A percentile compares a stretch with the other conserved stretches of the same genome.
phyloP scores from a whole-genome alignment of 306 rosid genomes.

The Cucurbita pepo region DNA sequence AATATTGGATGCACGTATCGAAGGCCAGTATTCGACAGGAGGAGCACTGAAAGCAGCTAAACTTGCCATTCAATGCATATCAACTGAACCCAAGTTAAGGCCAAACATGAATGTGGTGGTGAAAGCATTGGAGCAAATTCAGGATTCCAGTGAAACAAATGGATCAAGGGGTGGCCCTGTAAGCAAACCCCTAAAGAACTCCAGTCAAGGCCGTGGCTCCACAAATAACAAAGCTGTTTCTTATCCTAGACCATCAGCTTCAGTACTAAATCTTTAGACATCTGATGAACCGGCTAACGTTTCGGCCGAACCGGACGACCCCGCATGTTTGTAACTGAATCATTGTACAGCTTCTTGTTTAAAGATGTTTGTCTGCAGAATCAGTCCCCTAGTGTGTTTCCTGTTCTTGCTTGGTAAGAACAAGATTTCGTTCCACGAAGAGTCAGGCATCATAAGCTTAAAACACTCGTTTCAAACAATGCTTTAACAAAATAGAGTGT shows the following conservation, averaged over 20 bases:
- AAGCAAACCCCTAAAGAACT: conserved; percentile 13
- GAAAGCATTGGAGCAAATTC: conserved; percentile 51
- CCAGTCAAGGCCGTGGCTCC: not conserved
- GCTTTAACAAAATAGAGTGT: not conserved
- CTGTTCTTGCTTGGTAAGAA: not conserved
- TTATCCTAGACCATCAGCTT: conserved; percentile 20
- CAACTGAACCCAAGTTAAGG: conserved; percentile 54
- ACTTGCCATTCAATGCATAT: conserved; percentile 54
- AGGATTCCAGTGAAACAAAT: conserved; percentile 16
- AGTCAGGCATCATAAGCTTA: not conserved
- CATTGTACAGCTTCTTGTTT: not conserved
- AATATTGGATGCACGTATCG: conserved; percentile 65
- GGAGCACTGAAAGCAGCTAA: conserved; percentile 50
- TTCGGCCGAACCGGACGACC: not conserved
- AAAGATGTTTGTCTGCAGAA: not conserved
- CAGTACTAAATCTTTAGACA: conserved; percentile 12
- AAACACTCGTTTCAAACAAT: not conserved
- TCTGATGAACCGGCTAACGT: not conserved
- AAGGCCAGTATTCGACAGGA: conserved; percentile 53
- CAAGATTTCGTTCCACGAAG: not conserved
- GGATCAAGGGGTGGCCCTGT: conserved; percentile 10
- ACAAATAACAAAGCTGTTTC: conserved; percentile 8
- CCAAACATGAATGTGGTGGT: conserved; percentile 76
- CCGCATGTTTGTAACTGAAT: not conserved
- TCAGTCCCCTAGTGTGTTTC: not conserved